Percentiles rank a stretch among this genome's conserved stretches.
Evolutionary conservation across 495 filamentous ascomycete genomes (phyloP).

Genomic region (Xylaria cubensis): DNA sequence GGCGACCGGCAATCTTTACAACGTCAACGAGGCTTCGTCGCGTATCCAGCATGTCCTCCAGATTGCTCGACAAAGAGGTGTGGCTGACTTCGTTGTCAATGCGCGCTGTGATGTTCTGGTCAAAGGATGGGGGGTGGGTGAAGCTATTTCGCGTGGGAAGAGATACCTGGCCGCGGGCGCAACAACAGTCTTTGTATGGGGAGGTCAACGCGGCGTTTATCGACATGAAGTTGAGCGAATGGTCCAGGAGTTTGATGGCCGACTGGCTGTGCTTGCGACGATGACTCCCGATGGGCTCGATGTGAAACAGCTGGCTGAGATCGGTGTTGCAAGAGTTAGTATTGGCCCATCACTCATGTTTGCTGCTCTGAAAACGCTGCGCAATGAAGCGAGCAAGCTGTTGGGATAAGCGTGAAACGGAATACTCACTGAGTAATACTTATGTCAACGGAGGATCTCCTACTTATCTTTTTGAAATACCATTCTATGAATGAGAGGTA

Average conservation of each 20-base stretch:
- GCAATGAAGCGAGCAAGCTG: slow-evolving; percentile 24
- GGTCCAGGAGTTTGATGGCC: slow-evolving; percentile 40
- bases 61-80: slow-evolving; percentile 45
- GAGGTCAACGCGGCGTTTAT: slow-evolving; percentile 36
- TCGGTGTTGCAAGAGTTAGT: slow-evolving; percentile 58
- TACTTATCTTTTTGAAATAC: not conserved
- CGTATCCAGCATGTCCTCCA: slow-evolving; percentile 45
- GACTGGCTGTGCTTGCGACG: slow-evolving; percentile 41
- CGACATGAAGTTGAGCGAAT: slow-evolving; percentile 46
- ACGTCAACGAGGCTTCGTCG: slow-evolving; percentile 44
- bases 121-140: slow-evolving; percentile 43
- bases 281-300: slow-evolving; percentile 38
- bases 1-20: slow-evolving; percentile 39
- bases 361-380: slow-evolving; percentile 29
- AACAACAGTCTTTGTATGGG: slow-evolving; percentile 54
- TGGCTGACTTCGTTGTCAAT: slow-evolving; percentile 59
- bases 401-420: not conserved
- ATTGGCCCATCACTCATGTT: slow-evolving; percentile 39
- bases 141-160: slow-evolving; percentile 52
- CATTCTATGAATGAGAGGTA: not conserved
- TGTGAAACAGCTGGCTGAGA: slow-evolving; percentile 44
- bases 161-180: slow-evolving; percentile 55
- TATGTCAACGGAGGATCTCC: not conserved
- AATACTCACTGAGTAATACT: not conserved
- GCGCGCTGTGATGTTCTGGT: slow-evolving; percentile 53